Conservation (phyloP, 495 filamentous ascomycete species). For the Penicillium chermesinum region DNA sequence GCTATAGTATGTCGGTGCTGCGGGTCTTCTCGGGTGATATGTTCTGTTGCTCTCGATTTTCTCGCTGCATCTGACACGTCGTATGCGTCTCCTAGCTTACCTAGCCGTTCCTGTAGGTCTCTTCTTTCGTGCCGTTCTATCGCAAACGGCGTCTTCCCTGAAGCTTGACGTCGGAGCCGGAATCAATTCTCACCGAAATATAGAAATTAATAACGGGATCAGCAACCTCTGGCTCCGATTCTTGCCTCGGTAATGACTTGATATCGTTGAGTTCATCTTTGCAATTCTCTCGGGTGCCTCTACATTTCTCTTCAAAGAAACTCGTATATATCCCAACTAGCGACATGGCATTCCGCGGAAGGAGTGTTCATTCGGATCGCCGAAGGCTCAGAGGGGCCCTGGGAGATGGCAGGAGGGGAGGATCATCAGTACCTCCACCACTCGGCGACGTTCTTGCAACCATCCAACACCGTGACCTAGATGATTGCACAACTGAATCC, state of each 20-base stretch:
- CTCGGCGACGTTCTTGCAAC: slow-evolving; percentile 21
- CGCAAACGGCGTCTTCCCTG: no score
- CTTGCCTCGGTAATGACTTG: background rate
- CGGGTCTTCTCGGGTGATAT: no score
- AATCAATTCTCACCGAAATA: no score
- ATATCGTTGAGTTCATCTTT: background rate
- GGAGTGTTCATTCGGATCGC: background rate
- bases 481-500: background rate
- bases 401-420: background rate
- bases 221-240: background rate
- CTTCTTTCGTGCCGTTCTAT: no score
- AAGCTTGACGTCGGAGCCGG: no score
- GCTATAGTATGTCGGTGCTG: no score
- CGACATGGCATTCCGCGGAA: background rate
- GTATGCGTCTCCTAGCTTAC: no score
- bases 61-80: no score
- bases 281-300: background rate
- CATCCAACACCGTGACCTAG: slow-evolving; percentile 14
- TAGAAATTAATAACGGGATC: background rate
- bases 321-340: background rate
- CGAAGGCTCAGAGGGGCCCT: background rate
- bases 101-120: no score
- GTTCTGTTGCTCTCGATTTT: no score
- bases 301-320: background rate
- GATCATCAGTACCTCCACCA: slow-evolving; percentile 8